A percentile compares a stretch with the other conserved stretches of the same genome.
Evolutionary conservation across 192 early-diverging fungal genomes (phyloP).

Genomic region (Coemansia sp.): DNA sequence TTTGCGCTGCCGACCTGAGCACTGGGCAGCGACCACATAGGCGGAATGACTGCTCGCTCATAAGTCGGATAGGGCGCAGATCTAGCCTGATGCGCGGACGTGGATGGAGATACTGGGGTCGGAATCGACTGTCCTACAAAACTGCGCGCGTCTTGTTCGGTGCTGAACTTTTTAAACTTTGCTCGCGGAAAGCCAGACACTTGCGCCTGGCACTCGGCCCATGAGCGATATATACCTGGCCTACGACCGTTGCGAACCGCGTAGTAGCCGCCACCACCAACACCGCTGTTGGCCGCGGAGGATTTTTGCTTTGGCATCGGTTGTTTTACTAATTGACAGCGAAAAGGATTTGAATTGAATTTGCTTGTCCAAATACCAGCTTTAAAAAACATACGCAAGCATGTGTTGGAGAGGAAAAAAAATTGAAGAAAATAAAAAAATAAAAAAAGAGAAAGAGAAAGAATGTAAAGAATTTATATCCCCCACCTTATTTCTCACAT

Average conservation of each 20-base stretch:
- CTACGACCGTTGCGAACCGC: constrained; percentile 34
- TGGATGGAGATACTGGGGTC: background rate
- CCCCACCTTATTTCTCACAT: too few relatives aligned
- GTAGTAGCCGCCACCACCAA: constrained; percentile 27
- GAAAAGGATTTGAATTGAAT: too few relatives aligned
- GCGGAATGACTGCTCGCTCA: background rate
- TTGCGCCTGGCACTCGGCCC: constrained; percentile 65
- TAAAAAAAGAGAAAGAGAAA: background rate
- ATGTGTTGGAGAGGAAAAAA: too few relatives aligned
- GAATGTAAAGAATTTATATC: too few relatives aligned
- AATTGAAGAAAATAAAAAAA: too few relatives aligned
- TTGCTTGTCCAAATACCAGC: too few relatives aligned
- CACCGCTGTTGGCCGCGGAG: background rate
- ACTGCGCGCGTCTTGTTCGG: constrained; percentile 54
- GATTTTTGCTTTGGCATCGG: background rate
- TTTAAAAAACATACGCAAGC: too few relatives aligned
- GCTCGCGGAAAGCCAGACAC: constrained; percentile 58
- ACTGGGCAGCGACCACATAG: background rate
- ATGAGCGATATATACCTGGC: constrained; percentile 31
- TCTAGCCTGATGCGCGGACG: background rate
- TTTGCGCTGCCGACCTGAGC: too few relatives aligned
- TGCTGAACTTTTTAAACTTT: constrained; percentile 64
- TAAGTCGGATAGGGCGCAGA: background rate
- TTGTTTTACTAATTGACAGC: background rate
- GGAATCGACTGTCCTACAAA: constrained; percentile 44